A percentile compares a stretch with the other conserved stretches of the same genome.
Evolutionary conservation across 192 early-diverging fungal genomes (phyloP).

Genomic region (Kickxella alabastrina): DNA sequence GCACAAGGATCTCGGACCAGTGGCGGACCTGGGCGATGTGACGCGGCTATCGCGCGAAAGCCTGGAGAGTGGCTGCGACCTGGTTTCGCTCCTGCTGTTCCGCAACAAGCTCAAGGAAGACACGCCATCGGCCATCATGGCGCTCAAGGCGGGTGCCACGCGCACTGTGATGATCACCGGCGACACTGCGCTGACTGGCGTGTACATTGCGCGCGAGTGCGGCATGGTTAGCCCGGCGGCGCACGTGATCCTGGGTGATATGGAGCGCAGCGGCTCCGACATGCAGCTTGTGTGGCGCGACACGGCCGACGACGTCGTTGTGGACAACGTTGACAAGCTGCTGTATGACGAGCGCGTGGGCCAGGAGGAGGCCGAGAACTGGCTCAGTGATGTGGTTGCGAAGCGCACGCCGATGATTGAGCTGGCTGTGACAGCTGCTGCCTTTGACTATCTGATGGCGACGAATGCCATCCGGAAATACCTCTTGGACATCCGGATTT

Average conservation of each 20-base stretch:
- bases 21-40: constrained; percentile 41
- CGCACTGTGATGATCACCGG: constrained; percentile 83
- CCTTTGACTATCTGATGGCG: constrained; percentile 56
- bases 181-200: constrained; percentile 70
- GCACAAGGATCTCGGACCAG: constrained; percentile 55
- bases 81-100: constrained; percentile 67
- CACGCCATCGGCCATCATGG: constrained; percentile 61
- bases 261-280: constrained; percentile 15
- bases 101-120: constrained; percentile 73
- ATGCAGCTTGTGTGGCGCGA: constrained; percentile 55
- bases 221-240: constrained; percentile 58
- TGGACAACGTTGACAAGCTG: constrained; percentile 30
- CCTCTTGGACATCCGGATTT: constrained; percentile 67
- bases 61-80: constrained; percentile 56
- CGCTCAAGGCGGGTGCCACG: constrained; percentile 62
- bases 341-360: constrained; percentile 5
- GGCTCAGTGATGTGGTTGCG: background rate
- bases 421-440: constrained; percentile 68
- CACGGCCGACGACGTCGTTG: constrained; percentile 51
- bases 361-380: constrained; percentile 18
- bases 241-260: constrained; percentile 58
- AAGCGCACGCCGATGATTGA: constrained; percentile 43
- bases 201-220: constrained; percentile 65
- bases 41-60: constrained; percentile 52
- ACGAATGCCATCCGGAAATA: constrained; percentile 49